phyloP scores from a whole-genome alignment of 1,284 basidiomycete genomes.

The Leccinum cinnamomeum region DNA sequence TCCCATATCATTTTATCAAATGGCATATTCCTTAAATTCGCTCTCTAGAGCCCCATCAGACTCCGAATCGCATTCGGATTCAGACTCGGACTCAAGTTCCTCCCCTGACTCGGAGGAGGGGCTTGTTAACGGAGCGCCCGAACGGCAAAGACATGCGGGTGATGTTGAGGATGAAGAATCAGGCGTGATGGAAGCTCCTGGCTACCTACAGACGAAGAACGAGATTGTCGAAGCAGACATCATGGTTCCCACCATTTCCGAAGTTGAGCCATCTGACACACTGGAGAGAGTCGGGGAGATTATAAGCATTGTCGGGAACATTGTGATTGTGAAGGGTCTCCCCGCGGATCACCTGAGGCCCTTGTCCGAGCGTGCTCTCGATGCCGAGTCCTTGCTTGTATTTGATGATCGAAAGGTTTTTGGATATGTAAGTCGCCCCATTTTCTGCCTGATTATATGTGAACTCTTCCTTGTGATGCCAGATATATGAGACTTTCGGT shows the following conservation, averaged over 20 bases:
- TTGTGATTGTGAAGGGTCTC: conserved; percentile 68
- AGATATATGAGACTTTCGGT: conserved; percentile 91
- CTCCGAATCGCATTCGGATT: conserved; percentile 46
- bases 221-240: conserved; percentile 55
- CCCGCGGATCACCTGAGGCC: conserved; percentile 43
- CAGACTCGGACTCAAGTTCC: conserved; percentile 40
- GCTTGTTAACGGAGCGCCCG: conserved; percentile 16
- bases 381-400: conserved; percentile 83
- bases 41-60: conserved; percentile 31
- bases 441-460: conserved; percentile 1
- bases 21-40: conserved; percentile 19
- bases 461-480: conserved; percentile 12
- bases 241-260: conserved; percentile 53
- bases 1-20: conserved; percentile 5
- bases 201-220: conserved; percentile 62
- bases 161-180: conserved; percentile 51
- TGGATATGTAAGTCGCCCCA: conserved; percentile 64
- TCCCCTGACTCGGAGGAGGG: conserved; percentile 34
- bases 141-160: conserved; percentile 10
- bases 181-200: conserved; percentile 39
- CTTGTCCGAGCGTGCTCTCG: conserved; percentile 62
- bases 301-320: conserved; percentile 66
- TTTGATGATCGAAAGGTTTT: conserved; percentile 82
- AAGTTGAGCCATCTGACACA: conserved; percentile 55
- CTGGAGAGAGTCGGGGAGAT: conserved; percentile 76